phyloP scores from a whole-genome alignment of 2,329 filamentous ascomycete genomes.

The Colletotrichum sp. region DNA sequence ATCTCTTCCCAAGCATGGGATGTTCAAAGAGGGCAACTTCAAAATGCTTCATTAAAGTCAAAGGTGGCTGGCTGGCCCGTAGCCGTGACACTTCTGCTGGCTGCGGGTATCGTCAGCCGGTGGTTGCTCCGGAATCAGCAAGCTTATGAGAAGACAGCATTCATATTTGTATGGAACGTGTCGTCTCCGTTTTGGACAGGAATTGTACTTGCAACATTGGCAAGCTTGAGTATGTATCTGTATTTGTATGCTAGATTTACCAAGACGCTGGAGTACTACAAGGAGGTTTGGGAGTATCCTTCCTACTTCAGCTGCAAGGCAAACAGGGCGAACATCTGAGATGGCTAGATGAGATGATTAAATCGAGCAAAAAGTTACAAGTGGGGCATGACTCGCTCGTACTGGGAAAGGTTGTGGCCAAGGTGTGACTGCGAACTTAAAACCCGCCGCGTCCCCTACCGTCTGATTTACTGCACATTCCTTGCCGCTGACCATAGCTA shows the following conservation, averaged over 20 bases:
- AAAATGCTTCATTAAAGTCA: too few relatives aligned
- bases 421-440: not conserved
- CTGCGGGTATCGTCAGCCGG: not conserved
- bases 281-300: constrained; percentile 5
- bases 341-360: not conserved
- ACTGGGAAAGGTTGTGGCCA: rapidly evolving
- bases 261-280: not conserved
- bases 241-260: not conserved
- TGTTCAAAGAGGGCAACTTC: not conserved
- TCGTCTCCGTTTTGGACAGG: not conserved
- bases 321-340: not conserved
- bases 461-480: not conserved
- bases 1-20: not conserved
- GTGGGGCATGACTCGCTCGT: not conserved
- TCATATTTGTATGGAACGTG: not conserved
- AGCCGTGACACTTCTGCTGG: not conserved
- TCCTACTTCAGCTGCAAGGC: not conserved
- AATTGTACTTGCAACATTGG: not conserved
- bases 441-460: not conserved
- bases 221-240: not conserved
- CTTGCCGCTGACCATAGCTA: not conserved
- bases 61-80: not conserved
- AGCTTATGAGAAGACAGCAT: not conserved
- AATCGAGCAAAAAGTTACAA: not conserved
- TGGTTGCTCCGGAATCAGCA: not conserved